Base-by-base conservation (phyloP, 225 moss, liverwort and hornwort species). In the Pleurozium schreberi region DNA sequence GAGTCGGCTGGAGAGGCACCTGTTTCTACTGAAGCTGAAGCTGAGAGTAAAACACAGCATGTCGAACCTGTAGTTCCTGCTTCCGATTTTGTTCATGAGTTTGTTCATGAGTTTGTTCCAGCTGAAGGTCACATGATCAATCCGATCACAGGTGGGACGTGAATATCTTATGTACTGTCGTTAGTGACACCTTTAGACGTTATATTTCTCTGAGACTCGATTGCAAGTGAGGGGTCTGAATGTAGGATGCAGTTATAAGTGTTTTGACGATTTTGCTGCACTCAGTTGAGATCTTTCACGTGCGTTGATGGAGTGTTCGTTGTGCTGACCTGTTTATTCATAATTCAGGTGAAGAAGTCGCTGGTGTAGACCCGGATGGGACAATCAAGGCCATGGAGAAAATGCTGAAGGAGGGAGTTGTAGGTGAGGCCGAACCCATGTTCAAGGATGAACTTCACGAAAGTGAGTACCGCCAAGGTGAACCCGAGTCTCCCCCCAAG, bases 361-460 rank as follows among this genome's bases (percentile, higher is more conserved):
- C 95, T 68, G 99, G 97, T 27, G 95, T 97, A 55, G 99, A 99
- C 86, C 92, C 96, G 66, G 95, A 94, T 36, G 99, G 99, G 34
- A 97, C 97, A 50, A 89, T 92, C 77, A 93, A 90, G 90, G 99
- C 97, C 60, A 96, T 97, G 97, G 97, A 97, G 90, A 97, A 96
- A 89, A 96, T 97, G 93, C 88, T 99, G 76, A 96, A 95, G 88
- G 97, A 99, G 90, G 98, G 98, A 59, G 96, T 97, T 65, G 98
- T 99, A 57, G 97, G 97, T 42, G 98, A 97, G 89, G 97, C 97
- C 42, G 95, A 88, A 74, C 96, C 97, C 65, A 86, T 97, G 84
- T 93, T 94, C 50, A 94, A 92, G 77, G 91, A 93, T 83, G 63
- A 50, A 34, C 49, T 47, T 8, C 65, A 38, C 25, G 83, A 18